Percentiles rank a stretch among this genome's conserved stretches.
phyloP scores from a whole-genome alignment of 2,329 filamentous ascomycete species.

The Aspergillus arachidicola region DNA sequence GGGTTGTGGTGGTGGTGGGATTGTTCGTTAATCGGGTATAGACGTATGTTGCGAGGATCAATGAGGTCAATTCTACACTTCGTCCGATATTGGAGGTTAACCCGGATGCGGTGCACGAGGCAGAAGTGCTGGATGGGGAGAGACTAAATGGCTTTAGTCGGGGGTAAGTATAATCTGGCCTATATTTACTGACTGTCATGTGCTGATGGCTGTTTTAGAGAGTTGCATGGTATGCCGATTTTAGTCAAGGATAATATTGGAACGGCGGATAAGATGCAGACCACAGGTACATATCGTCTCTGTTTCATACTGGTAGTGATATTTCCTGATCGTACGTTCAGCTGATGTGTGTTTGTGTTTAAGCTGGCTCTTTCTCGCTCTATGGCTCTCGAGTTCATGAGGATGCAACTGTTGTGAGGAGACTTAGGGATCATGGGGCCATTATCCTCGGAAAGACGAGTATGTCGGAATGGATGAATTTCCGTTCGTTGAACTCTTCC shows the following conservation, averaged over 20 bases:
- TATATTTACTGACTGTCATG: not conserved
- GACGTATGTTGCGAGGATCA: conserved; percentile 55
- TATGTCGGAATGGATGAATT: conserved; percentile 67
- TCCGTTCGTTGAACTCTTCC: conserved; percentile 55
- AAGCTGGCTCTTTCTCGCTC: conserved; percentile 65
- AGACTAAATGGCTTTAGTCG: conserved; percentile 50
- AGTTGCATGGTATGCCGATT: conserved; percentile 66
- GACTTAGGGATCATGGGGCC: conserved; percentile 62
- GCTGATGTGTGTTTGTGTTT: not conserved
- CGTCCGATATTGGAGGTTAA: conserved; percentile 59
- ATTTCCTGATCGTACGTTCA: not conserved
- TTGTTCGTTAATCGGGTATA: conserved; percentile 22
- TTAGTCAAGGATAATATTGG: conserved; percentile 70
- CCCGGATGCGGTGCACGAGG: conserved; percentile 56
- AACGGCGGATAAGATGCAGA: conserved; percentile 64
- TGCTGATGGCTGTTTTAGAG: conserved; percentile 35
- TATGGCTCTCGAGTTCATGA: conserved; percentile 58
- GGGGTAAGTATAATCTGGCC: conserved; percentile 38
- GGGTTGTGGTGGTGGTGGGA: not conserved
- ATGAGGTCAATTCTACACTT: conserved; percentile 56
- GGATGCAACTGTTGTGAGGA: conserved; percentile 62
- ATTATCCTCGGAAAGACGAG: conserved; percentile 69
- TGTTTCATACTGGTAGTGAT: not conserved
- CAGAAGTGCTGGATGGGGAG: conserved; percentile 51
- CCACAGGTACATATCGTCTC: conserved; percentile 44